Evolutionary conservation across 108 stramenopile species (phyloP).

Genomic region (Conticribra weissflogii): DNA sequence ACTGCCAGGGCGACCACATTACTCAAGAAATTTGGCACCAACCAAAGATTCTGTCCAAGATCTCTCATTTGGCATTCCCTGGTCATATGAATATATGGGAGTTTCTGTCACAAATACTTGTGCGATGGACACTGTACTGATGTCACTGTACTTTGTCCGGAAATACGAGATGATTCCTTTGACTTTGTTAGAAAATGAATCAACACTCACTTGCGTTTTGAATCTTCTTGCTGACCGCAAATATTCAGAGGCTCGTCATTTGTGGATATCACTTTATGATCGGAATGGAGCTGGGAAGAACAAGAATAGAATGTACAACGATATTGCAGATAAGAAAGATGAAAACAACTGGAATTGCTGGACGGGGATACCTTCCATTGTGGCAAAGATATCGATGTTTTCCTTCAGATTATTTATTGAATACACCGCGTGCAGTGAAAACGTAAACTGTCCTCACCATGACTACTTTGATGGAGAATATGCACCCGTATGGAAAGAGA

Average conservation of each 20-base stretch:
- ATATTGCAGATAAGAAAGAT: no score
- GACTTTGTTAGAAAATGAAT: neutral
- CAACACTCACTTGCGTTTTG: neutral
- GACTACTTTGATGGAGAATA: no score
- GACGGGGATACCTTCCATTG: no score
- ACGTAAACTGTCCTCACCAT: no score
- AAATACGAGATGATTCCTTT: neutral
- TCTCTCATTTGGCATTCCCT: neutral
- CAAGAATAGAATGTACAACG: neutral
- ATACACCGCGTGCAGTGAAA: no score
- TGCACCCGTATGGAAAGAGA: no score
- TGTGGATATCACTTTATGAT: neutral
- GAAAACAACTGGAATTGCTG: no score
- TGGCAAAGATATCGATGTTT: no score
- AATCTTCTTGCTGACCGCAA: neutral
- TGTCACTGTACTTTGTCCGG: neutral
- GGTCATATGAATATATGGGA: neutral
- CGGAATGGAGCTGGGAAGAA: neutral
- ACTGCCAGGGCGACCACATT: neutral
- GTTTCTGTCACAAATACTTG: neutral
- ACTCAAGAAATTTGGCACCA: neutral
- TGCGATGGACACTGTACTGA: neutral
- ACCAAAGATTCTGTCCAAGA: neutral
- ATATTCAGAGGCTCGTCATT: neutral
- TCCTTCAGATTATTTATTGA: no score